Evolutionary conservation across 192 early-diverging fungal species (phyloP).

Genomic region (Coemansia sp.): DNA sequence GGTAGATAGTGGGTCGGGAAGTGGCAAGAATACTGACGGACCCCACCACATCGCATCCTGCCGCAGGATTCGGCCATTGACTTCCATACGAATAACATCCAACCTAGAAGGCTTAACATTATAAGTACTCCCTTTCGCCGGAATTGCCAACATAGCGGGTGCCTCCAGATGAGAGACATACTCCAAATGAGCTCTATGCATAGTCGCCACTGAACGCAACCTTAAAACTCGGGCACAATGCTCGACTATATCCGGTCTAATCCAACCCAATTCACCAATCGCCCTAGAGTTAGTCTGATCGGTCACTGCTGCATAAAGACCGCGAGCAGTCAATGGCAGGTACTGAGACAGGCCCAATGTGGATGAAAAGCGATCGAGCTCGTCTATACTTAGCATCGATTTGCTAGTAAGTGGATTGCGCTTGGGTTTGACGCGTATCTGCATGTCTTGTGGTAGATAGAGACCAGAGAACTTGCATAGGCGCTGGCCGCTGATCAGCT

Average conservation of each 20-base stretch:
- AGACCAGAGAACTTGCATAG: conserved; percentile 21
- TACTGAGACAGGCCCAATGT: conserved; percentile 23
- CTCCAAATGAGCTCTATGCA: conserved; percentile 30
- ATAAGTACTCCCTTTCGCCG: conserved; percentile 1
- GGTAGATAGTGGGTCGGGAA: neutral
- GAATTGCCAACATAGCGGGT: neutral
- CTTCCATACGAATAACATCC: conserved; percentile 22
- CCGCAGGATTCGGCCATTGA: conserved; percentile 9
- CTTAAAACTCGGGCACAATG: conserved; percentile 36
- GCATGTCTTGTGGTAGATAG: conserved; percentile 11
- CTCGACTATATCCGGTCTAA: conserved; percentile 40
- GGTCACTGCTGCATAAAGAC: conserved; percentile 17
- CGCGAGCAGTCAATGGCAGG: conserved; percentile 20
- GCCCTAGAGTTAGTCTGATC: conserved; percentile 10
- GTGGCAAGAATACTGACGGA: conserved; percentile 16
- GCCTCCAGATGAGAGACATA: conserved; percentile 11
- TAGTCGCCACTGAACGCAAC: conserved; percentile 11
- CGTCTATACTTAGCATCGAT: conserved; percentile 24
- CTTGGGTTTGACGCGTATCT: conserved; percentile 35
- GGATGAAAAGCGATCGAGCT: conserved; percentile 24
- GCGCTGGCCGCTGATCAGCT: conserved; percentile 32
- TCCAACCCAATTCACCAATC: conserved; percentile 15
- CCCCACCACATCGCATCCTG: conserved; percentile 41
- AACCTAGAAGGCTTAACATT: conserved; percentile 11
- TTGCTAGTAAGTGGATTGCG: neutral